Conservation (phyloP, 2,329 filamentous ascomycete genomes). For the Penicillium sp. region DNA sequence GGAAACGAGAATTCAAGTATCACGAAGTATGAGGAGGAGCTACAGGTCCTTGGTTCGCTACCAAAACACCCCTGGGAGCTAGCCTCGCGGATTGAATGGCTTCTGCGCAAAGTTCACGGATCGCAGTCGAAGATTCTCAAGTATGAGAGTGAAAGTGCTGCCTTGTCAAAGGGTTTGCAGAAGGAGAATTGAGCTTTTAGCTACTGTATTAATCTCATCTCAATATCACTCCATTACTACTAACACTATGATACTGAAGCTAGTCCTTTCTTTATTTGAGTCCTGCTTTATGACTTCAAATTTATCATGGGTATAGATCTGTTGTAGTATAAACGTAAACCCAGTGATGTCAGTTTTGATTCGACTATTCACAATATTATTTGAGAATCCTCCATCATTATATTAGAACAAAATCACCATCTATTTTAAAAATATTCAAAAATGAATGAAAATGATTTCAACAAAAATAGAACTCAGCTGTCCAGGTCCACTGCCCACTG, state of each 20-base stretch:
- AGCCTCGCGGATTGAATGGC: slow-evolving; percentile 65
- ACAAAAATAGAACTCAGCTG: too few relatives aligned
- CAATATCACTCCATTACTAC: not conserved
- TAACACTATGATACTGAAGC: not conserved
- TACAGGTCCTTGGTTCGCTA: slow-evolving; percentile 68
- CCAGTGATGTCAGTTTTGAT: not conserved
- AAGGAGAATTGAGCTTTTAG: slow-evolving; percentile 46
- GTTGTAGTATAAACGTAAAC: not conserved
- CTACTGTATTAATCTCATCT: slow-evolving; percentile 1
- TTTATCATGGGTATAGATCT: not conserved
- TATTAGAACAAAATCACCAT: not conserved
- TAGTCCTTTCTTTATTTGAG: not conserved
- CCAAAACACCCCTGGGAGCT: slow-evolving; percentile 71
- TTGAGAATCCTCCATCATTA: not conserved
- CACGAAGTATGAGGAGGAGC: slow-evolving; percentile 75
- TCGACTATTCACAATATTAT: not conserved
- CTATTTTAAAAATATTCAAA: not conserved
- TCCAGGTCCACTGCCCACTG: too few relatives aligned
- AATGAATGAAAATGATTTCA: not conserved
- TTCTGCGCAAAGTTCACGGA: slow-evolving; percentile 70
- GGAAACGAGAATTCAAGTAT: slow-evolving; percentile 73
- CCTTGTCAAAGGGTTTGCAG: slow-evolving; percentile 69
- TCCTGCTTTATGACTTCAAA: not conserved
- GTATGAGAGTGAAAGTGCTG: slow-evolving; percentile 70
- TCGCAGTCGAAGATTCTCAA: slow-evolving; percentile 72